phyloP scores from a whole-genome alignment of 2,329 filamentous ascomycete species.

The Fusarium incarnatum region DNA sequence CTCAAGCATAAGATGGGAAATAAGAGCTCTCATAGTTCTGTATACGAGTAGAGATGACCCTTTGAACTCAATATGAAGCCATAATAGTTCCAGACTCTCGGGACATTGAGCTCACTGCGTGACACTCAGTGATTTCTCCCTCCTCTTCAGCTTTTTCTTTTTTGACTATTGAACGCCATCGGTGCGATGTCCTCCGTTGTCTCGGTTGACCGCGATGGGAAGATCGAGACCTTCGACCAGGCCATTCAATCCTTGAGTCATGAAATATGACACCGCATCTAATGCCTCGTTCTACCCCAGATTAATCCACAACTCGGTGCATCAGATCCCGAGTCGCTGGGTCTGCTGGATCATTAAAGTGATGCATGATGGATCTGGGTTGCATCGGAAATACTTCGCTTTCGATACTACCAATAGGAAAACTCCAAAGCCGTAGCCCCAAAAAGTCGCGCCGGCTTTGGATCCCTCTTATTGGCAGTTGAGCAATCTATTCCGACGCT shows the following conservation, averaged over 20 bases:
- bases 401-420: background rate
- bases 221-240: background rate
- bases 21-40: fast-evolving
- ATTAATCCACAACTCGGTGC: background rate
- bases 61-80: no score
- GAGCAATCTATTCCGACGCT: background rate
- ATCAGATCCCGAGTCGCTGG: constrained; percentile 7
- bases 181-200: background rate
- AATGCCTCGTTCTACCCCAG: background rate
- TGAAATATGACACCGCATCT: background rate
- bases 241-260: background rate
- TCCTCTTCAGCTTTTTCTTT: no score
- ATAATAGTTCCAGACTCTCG: background rate
- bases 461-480: background rate
- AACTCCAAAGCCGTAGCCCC: background rate
- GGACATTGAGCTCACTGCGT: no score
- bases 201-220: background rate
- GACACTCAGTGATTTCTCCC: no score
- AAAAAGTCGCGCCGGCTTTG: background rate
- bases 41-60: no score
- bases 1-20: background rate
- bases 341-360: background rate
- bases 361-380: background rate
- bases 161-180: background rate
- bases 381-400: background rate